Evolutionary conservation across 2,329 filamentous ascomycete species (phyloP), one percentile per base, ranked within the genome.

Genomic region (Cordyceps javanica): DNA sequence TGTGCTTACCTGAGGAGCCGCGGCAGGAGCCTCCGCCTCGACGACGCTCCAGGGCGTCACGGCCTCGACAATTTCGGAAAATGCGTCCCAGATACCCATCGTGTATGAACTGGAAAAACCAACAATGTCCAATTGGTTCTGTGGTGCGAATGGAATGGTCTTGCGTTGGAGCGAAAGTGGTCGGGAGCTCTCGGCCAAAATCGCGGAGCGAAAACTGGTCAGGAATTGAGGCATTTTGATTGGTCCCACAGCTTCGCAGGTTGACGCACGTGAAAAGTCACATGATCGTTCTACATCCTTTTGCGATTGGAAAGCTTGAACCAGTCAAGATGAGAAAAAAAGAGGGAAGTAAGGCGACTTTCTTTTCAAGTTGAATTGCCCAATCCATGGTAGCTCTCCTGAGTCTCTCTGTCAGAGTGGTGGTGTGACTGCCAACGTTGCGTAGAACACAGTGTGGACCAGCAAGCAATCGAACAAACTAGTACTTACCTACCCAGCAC

Each of bases 31-130:
- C 75, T 87, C 84, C 65, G 84, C 84, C 72, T 87, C 81, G 65
- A 78, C 83, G 64, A 79, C 79, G 71, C 76, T 77, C 84, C 84
- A 87, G 70, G 84, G 84, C 75, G 80, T 77, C 65, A 81, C 83
- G 62, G 83, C 83, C 75, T 86, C 82, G 69, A 85, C 75, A 70
- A 87, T 75, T 70, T 87, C 84, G 69, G 77, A 78, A 68, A 85
- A 79, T 65, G 79, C 75, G 73, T 86, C 82, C 81, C 83, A 86
- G 76, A 87, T 78, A 77, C 82, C 83, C 84, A 87, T 87, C 73
- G 72, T 74, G 75, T 72, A 69, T 42, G 28, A 66, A 67, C 62
- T 67, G 66, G 64, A 64, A 19, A 67, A 60, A 67, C 69, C 69
- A 68, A 71, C 70, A 73, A 71, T 72, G 74, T 69, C 68, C 69